Evolutionary conservation across 208 protist species (phyloP), one percentile per base, ranked within the genome.

Genomic region (Herpetomonas samuelpessoai): DNA sequence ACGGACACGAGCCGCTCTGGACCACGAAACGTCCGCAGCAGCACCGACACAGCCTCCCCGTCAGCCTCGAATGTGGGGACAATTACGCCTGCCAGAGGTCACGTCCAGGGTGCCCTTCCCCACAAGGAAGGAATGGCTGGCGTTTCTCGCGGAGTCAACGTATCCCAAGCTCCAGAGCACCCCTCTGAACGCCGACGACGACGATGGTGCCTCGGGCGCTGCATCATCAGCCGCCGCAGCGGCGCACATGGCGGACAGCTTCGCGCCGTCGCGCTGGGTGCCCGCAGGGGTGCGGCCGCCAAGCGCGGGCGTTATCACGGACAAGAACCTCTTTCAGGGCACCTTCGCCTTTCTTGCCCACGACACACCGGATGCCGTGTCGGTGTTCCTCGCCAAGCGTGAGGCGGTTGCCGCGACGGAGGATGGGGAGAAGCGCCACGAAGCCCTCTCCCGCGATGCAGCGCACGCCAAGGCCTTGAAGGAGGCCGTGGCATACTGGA

Each of bases 271-370:
- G 26, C 55, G 64, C 18, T 82, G 59, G 25, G 78, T 87, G 22
- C 55, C 29, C 12, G 35, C 14, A 18, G 52, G 45, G 21, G 80
- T 65, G 21, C 77, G 81, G 45, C 39, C 81, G 35, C 87, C 87
- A 3, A 62, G 70, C 2, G 83, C 73, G 14, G 87, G 83, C 21
- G 83, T 93, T 12, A 71, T 91, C 26, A 91, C 83, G 19, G 87
- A 93, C 14, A 76, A 79, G 19, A 90, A 89, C 61, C 65, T 88
- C 9, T 79, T 80, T 68, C 65, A 57, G 28, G 87, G 87, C 19
- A 31, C 57, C n/a, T 93, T 89, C 65, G 78, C 81, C 38, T 91
- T 89, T 45, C 30, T 83, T 19, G 69, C 58, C 24, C 46, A 61
- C 27, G 14, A 41, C 35, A 14, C 35, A 41, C 9, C 6, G 35